Conservation (phyloP, 257 asterid genomes). For the Penstemon eatonii region DNA sequence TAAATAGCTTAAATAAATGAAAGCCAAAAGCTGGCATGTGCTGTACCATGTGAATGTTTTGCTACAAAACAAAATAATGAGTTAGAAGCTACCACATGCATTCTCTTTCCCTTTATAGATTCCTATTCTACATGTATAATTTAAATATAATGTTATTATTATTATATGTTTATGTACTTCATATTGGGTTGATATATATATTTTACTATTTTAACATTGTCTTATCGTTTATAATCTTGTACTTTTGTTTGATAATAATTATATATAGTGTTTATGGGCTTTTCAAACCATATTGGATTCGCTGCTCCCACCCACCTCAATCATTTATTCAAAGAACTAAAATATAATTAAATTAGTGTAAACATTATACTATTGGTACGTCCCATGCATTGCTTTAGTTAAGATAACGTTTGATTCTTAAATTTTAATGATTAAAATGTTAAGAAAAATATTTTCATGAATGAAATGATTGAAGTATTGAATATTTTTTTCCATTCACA, state of each 20-base stretch:
- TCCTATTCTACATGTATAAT: not conserved
- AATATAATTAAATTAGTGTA: not conserved
- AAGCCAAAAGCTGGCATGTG: conserved; percentile 31
- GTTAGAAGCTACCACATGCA: conserved; percentile 3
- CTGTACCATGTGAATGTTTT: conserved; percentile 29
- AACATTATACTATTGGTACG: not conserved
- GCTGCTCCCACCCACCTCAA: conserved; percentile 27
- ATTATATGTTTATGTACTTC: not conserved
- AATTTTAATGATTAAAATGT: too few species aligned
- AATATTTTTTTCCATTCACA: too few species aligned
- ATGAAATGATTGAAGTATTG: too few species aligned
- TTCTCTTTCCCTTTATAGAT: conserved; percentile 25
- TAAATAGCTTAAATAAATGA: not conserved
- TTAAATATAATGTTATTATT: not conserved
- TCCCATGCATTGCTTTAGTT: not conserved
- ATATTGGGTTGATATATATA: not conserved
- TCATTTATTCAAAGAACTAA: conserved; percentile 27
- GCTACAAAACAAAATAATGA: conserved; percentile 33
- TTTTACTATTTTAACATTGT: not conserved
- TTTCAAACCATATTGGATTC: conserved; percentile 5
- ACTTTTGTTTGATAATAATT: not conserved
- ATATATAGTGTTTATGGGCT: not conserved
- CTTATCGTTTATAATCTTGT: not conserved
- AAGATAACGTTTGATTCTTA: too few species aligned
- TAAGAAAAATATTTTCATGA: too few species aligned